Base-by-base conservation (phyloP, 352 stramenopile species). In the Thalassiosira hispida region DNA sequence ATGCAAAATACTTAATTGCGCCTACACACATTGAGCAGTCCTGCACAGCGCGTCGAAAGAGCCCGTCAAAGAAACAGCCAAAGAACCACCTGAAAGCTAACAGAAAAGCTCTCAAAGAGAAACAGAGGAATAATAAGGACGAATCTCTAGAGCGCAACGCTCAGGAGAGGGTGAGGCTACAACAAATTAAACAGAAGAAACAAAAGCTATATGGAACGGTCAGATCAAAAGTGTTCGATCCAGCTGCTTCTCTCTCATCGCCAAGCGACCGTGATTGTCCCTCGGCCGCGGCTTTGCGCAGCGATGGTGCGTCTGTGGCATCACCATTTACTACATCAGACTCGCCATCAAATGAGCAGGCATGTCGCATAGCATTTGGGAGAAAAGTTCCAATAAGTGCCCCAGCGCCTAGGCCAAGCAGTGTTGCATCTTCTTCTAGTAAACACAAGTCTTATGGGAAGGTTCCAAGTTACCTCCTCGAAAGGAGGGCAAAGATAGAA, bases 381-480 rank as follows among this genome's bases (percentile, higher is more conserved):
- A 46, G 27, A 53, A 80, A 73, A 49, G n/a, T 62, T 62, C 20
- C 65, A 38, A 60, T 33, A 16, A 67, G 52, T 44, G 31, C 31
- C 16, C 38, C 68, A 20, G 11, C 25, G 8, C 42, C 29, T n/a
- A 27, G 55, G 16, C 31, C 40, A 12, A 63, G 35, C 44, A 74
- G 47, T 55, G 51, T 62, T 51, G 49, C 51, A 38, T 80, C 47
- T 31, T 42, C 55, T 25, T 61, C 52, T 20, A 42, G 23, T 18
- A 44, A 31, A n/a, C 69, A 79, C 47, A 84, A 79, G 61, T 79
- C 61, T 14, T 84, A 73, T 12, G 76, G 76, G 27, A 78, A 84
- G 55, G 61, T 77, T 53, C 76, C 76, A 5, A 69, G 22, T 35
- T 84, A 84, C 35, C 70, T 84, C 31, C 65, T 47, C 3, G 47